These are phyloP conservation scores for Mallotus repandus DNA, from an alignment of 441 rosid species.

Conservation along the genomic window DNA sequence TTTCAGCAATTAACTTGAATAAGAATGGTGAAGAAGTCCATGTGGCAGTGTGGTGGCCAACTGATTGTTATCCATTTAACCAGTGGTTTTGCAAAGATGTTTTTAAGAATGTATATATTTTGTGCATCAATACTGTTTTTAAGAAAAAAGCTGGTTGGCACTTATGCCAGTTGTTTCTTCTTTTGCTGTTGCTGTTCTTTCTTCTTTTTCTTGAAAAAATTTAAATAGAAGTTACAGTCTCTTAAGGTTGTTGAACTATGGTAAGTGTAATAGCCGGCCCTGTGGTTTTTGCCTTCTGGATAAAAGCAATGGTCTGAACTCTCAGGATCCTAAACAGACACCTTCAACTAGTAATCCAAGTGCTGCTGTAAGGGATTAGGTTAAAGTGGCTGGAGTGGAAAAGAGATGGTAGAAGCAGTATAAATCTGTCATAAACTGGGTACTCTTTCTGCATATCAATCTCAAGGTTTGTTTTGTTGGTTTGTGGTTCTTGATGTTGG, in stretches of 20 bases:
- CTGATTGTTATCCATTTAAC: neutral
- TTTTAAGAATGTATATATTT: neutral
- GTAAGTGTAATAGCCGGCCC: neutral
- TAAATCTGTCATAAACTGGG: neutral
- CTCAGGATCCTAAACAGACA: neutral
- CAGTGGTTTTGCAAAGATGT: too few species aligned
- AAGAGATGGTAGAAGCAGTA: neutral
- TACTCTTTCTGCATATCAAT: neutral
- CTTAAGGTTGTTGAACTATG: neutral
- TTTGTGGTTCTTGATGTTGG: neutral
- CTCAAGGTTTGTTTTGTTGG: neutral
- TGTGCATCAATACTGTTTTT: too few species aligned
- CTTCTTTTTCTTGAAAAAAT: neutral
- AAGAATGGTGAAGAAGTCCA: slow-evolving; percentile 1
- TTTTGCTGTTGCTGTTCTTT: neutral
- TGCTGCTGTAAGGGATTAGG: slow-evolving; percentile 8
- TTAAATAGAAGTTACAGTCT: neutral
- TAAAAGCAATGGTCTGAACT: neutral
- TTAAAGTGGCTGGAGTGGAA: slow-evolving; percentile 2
- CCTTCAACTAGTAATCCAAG: neutral
- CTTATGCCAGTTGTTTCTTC: neutral
- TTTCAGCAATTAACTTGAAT: neutral
- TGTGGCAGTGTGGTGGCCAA: neutral
- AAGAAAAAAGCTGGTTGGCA: too few species aligned
- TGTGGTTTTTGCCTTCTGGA: neutral